Evolutionary conservation across 2,329 filamentous ascomycete species (phyloP), one percentile per base, ranked within the genome.

Genomic region (Ascochyta lentis): DNA sequence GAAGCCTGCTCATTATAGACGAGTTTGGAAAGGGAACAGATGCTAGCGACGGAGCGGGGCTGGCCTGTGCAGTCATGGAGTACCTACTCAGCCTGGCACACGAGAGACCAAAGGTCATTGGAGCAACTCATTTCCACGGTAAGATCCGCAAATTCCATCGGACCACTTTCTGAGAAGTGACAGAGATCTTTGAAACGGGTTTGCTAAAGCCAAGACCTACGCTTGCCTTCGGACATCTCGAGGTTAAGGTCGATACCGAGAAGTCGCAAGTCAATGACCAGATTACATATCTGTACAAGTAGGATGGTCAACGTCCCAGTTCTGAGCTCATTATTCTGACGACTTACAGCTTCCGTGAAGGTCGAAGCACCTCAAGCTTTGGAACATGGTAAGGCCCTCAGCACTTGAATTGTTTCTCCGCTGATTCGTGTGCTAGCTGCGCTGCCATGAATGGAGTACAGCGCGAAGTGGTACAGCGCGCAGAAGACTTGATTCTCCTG

Each of bases 361-460:
- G 93, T 0, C 83, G 88, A 52, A 94, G 88, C 64, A 86, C 80
- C 7, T 89, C 90, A 13, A 97, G 92, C 69, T 96, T 96, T 68
- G 95, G 95, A 0, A 90, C 88, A 26, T 84, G 85, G 75, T 84
- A 73, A 53, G 6, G 16, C 12, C 9, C 16, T 7, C 9, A 19
- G 1, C 3, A 7, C n/a, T 27, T 9, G 8, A 9, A 29, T 6
- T 7, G 9, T 1, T 12, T 22, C 15, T 12, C 24, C 24, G 16
- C 49, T 64, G 34, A 64, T 39, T 31, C 19, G 2, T 33, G 7
- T 8, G 26, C 42, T 56, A 85, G 81, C 49, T 98, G 95, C 70
- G 95, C 95, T 26, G 87, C 87, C 3, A 84, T 96, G 74, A 97
- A 96, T 66, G 93, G 93, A 1, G 86, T 99, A 13, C 88, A 91